Conservation (phyloP, 1,139 yeast genomes). For the Geotrichum histeridarum region DNA sequence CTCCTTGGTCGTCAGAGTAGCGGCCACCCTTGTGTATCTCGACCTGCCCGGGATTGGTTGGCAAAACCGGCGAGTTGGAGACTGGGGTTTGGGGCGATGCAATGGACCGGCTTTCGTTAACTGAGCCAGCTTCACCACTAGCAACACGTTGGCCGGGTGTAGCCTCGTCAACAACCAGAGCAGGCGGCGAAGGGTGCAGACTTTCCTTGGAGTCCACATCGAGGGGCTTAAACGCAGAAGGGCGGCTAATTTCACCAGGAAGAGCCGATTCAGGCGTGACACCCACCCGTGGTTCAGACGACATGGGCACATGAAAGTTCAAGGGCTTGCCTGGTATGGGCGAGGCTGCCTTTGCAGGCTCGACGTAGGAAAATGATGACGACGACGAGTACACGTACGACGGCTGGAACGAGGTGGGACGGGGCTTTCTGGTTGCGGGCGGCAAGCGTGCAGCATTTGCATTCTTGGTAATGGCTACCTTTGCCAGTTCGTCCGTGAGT, state of each 20-base stretch:
- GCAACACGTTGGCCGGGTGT: slow-evolving; percentile 1
- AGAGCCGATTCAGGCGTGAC: slow-evolving; percentile 36
- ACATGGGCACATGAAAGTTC: slow-evolving; percentile 28
- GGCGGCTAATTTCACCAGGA: slow-evolving; percentile 37
- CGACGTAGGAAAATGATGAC: slow-evolving; percentile 15
- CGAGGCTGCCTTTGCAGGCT: slow-evolving; percentile 16
- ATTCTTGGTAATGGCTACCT: slow-evolving; percentile 10
- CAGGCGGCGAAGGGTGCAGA: slow-evolving; percentile 1
- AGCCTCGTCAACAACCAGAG: slow-evolving; percentile 5
- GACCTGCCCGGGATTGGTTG: slow-evolving; percentile 12
- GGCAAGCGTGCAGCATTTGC: slow-evolving; percentile 27
- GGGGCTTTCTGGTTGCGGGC: slow-evolving; percentile 36
- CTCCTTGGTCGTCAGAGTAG: slow-evolving; percentile 11
- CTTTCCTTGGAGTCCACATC: slow-evolving; percentile 1
- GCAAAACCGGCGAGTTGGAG: slow-evolving; percentile 10
- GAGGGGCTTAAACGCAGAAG: slow-evolving; percentile 20
- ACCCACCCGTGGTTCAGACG: slow-evolving; percentile 37
- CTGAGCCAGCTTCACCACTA: not conserved
- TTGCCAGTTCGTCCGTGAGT: not conserved
- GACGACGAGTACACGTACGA: slow-evolving; percentile 22
- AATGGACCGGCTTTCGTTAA: not conserved
- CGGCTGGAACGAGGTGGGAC: slow-evolving; percentile 40
- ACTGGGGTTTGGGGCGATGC: slow-evolving; percentile 9
- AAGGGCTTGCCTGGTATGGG: slow-evolving; percentile 6
- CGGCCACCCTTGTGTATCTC: slow-evolving; percentile 11